These are phyloP conservation scores for Gryganskiella cystojenkinii DNA, from an alignment of 192 early-diverging fungal species.

Conservation along the genomic window DNA sequence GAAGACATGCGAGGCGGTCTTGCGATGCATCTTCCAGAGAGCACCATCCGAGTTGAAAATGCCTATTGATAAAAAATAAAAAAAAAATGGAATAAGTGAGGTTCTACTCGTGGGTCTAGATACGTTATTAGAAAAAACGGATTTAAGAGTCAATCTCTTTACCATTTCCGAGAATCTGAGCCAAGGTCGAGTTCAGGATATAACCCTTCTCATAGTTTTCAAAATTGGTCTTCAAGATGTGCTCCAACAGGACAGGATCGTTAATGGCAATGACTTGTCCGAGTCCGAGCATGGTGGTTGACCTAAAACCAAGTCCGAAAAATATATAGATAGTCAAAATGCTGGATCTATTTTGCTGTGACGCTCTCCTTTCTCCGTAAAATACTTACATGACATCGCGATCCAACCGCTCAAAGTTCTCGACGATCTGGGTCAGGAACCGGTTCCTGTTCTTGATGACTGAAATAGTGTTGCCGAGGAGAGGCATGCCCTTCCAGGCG, in stretches of 20 bases:
- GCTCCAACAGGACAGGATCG: slow-evolving; percentile 35
- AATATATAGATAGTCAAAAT: slow-evolving; percentile 1
- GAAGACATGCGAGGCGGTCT: slow-evolving; percentile 48
- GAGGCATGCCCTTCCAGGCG: slow-evolving; percentile 37
- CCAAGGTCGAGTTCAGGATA: slow-evolving; percentile 19
- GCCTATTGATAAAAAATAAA: slow-evolving; percentile 11
- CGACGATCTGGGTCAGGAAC: slow-evolving; percentile 13
- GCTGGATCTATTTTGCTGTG: no score
- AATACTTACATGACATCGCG: slow-evolving; percentile 23
- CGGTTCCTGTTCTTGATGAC: slow-evolving; percentile 16
- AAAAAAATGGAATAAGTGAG: neutral
- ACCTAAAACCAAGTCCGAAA: slow-evolving; percentile 7
- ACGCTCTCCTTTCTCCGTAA: neutral
- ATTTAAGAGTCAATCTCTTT: neutral
- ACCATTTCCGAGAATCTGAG: slow-evolving; percentile 52
- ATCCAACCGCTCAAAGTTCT: slow-evolving; percentile 17
- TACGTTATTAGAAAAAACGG: neutral
- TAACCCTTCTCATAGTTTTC: slow-evolving; percentile 50
- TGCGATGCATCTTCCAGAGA: slow-evolving; percentile 45
- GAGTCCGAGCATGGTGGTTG: slow-evolving; percentile 38
- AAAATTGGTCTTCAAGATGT: slow-evolving; percentile 54
- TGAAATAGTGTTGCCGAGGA: slow-evolving; percentile 39
- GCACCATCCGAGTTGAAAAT: slow-evolving; percentile 51
- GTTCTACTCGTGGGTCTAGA: neutral
- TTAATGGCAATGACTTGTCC: slow-evolving; percentile 48